A percentile compares a stretch with the other conserved stretches of the same genome.
phyloP scores from a whole-genome alignment of 1,139 yeast genomes.

The Debaryomyces sp. region DNA sequence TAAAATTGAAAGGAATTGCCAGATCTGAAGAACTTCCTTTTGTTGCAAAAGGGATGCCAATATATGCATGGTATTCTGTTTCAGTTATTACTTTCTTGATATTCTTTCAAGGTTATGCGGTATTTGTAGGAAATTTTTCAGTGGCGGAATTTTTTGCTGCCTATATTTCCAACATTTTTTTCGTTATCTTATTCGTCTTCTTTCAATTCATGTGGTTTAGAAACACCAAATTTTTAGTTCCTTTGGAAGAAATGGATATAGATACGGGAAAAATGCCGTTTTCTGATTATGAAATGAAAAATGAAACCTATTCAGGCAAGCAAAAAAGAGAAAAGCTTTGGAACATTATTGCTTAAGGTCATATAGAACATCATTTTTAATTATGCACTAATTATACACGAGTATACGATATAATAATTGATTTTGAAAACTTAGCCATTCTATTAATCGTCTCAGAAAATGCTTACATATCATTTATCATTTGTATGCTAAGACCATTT shows the following conservation, averaged over 20 bases:
- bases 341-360: not conserved
- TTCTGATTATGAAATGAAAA: not conserved
- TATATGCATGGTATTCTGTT: constrained; percentile 59
- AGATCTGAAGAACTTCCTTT: constrained; percentile 64
- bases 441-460: too few species aligned
- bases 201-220: constrained; percentile 2
- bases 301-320: not conserved
- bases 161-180: constrained; percentile 62
- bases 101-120: constrained; percentile 70
- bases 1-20: constrained; percentile 59
- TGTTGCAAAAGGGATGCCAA: constrained; percentile 69
- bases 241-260: not conserved
- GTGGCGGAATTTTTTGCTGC: constrained; percentile 64
- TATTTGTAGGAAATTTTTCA: constrained; percentile 53
- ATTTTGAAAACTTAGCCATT: not conserved
- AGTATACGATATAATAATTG: too few species aligned
- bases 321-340: not conserved
- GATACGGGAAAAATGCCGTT: not conserved
- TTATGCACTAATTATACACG: not conserved
- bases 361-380: not conserved
- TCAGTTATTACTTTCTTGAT: constrained; percentile 54
- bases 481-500: too few species aligned
- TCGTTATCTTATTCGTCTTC: constrained; percentile 41
- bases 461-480: too few species aligned
- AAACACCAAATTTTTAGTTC: not conserved